Percentiles rank a stretch among this genome's conserved stretches.
phyloP scores from a whole-genome alignment of 2,329 filamentous ascomycete species.

The Phialophora expanda region DNA sequence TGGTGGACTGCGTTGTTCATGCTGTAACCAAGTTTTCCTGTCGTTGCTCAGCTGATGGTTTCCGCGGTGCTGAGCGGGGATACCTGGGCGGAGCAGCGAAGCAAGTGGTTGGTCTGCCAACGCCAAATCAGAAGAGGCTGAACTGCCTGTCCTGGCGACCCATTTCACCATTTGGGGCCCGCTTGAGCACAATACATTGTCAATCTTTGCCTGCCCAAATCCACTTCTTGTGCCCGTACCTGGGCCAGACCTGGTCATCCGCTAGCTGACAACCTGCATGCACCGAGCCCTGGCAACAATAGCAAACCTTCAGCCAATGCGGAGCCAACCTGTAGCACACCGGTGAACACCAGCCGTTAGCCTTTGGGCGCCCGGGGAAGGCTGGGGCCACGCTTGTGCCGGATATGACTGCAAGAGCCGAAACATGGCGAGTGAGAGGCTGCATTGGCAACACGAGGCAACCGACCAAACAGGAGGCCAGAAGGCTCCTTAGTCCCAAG shows the following conservation, averaged over 20 bases:
- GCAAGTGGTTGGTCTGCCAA: background rate
- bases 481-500: background rate
- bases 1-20: background rate
- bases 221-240: background rate
- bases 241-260: background rate
- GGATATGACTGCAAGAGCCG: background rate
- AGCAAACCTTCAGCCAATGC: background rate
- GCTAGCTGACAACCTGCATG: background rate
- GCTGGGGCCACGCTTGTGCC: background rate
- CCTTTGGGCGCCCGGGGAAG: background rate
- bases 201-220: background rate
- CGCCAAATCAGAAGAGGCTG: background rate
- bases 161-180: background rate
- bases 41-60: constrained; percentile 12
- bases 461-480: background rate
- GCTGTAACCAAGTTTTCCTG: background rate
- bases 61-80: background rate
- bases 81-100: background rate
- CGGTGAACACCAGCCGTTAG: background rate
- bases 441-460: background rate
- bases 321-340: background rate
- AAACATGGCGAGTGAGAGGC: constrained; percentile 1
- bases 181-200: background rate
- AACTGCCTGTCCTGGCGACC: background rate
- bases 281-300: background rate